Conservation (phyloP, 1,139 yeast species). For the Yamadazyma sp. region DNA sequence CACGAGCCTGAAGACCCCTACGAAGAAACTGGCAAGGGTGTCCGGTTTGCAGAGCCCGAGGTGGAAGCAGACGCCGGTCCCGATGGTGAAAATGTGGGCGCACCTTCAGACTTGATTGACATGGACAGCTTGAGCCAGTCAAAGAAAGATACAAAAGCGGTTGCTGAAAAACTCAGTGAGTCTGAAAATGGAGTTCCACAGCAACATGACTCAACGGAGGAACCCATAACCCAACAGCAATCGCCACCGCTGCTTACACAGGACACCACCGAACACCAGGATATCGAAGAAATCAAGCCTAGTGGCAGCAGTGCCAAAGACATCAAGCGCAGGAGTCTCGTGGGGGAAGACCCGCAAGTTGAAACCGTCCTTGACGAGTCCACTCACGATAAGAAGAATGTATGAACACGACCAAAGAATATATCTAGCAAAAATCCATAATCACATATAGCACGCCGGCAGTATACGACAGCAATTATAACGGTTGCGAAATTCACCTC, state of each 20-base stretch:
- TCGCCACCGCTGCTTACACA: no score
- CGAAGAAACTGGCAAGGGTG: conserved; percentile 20
- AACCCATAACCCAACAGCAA: no score
- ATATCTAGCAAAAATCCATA: neutral
- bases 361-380: neutral
- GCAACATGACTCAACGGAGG: no score
- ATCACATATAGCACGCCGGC: no score
- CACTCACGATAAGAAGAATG: conserved; percentile 15
- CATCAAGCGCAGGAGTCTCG: conserved; percentile 4
- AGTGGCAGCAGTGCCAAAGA: neutral
- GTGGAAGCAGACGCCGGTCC: neutral
- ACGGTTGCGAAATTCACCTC: neutral
- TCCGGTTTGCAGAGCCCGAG: conserved; percentile 39
- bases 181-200: no score
- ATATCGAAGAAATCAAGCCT: conserved; percentile 9
- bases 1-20: conserved; percentile 8
- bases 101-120: conserved; percentile 5
- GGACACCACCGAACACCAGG: conserved; percentile 12
- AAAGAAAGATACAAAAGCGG: conserved; percentile 24
- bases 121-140: conserved; percentile 4
- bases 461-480: neutral
- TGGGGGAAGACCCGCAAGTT: neutral
- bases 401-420: neutral
- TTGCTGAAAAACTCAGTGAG: conserved; percentile 13
- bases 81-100: conserved; percentile 2